Conservation (phyloP, 148 eudicot species). For the Heliamphora exappendiculata region DNA sequence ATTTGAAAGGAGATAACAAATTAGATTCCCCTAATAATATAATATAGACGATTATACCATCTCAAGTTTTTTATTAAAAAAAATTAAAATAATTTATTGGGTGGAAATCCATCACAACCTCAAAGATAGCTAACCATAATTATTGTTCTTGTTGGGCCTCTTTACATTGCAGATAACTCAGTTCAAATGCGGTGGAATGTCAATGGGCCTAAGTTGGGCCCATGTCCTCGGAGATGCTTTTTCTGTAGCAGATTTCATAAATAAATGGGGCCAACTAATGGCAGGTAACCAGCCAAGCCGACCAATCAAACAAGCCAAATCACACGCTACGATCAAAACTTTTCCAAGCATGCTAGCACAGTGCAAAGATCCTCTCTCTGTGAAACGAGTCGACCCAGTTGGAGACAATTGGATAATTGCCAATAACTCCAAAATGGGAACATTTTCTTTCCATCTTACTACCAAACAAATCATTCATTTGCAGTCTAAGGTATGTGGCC, state of each 20-base stretch:
- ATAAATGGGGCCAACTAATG: constrained; percentile 31
- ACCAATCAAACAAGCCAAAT: constrained; percentile 18
- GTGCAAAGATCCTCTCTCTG: constrained; percentile 28
- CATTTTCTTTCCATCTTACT: constrained; percentile 39
- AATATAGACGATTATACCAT: too few relatives aligned
- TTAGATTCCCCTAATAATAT: too few relatives aligned
- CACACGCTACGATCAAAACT: constrained; percentile 11
- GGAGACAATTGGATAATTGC: constrained; percentile 55
- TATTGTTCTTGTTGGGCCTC: background rate
- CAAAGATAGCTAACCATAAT: background rate
- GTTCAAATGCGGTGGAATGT: constrained; percentile 67
- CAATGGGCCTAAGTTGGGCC: constrained; percentile 78
- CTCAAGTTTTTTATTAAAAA: too few relatives aligned
- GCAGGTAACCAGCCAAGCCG: constrained; percentile 21
- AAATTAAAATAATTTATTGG: too few relatives aligned
- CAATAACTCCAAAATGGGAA: constrained; percentile 38
- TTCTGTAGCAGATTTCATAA: constrained; percentile 39
- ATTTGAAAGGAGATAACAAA: too few relatives aligned
- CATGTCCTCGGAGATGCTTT: constrained; percentile 83
- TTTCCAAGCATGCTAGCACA: constrained; percentile 3
- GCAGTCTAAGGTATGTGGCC: constrained; percentile 19
- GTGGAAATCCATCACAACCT: background rate
- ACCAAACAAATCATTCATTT: constrained; percentile 28
- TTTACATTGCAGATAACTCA: constrained; percentile 39
- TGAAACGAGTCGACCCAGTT: constrained; percentile 53